Percentiles rank a stretch among this genome's conserved stretches.
Conservation (phyloP, 2,329 filamentous ascomycete genomes). For the Xylariomycetidae sp. region DNA sequence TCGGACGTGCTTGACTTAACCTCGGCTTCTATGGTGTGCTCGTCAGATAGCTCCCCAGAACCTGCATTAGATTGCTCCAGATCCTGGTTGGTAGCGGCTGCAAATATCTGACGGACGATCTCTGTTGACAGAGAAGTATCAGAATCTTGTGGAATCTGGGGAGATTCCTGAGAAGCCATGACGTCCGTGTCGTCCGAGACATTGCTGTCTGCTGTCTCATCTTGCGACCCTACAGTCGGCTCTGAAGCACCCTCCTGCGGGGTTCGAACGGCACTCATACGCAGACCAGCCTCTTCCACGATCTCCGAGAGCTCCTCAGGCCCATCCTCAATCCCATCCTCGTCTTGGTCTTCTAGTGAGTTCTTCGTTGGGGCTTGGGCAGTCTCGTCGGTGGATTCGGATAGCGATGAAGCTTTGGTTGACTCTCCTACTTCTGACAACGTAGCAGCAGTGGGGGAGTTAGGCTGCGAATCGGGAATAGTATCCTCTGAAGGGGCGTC, state of each 20-base stretch:
- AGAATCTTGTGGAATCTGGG: conserved; percentile 20
- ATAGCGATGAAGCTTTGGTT: conserved; percentile 60
- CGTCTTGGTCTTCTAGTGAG: conserved; percentile 15
- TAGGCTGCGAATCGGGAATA: conserved; percentile 52
- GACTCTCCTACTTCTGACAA: conserved; percentile 54
- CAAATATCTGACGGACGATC: too few species aligned
- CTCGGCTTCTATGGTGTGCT: conserved; percentile 11
- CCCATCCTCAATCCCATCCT: conserved; percentile 6
- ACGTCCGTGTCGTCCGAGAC: conserved; percentile 14
- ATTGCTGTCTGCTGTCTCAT: conserved; percentile 12
- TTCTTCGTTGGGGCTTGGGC: conserved; percentile 35
- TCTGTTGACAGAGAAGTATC: too few species aligned
- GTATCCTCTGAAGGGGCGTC: conserved; percentile 45
- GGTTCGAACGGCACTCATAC: conserved; percentile 4
- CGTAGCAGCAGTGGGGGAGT: conserved; percentile 46
- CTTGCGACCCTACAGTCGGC: conserved; percentile 7
- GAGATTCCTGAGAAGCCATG: conserved; percentile 16
- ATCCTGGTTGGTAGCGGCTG: too few species aligned
- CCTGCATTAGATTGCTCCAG: conserved; percentile 8
- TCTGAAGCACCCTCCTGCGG: conserved; percentile 6
- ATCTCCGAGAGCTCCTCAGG: conserved; percentile 6
- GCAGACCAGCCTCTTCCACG: conserved; percentile 6
- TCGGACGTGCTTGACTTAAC: conserved; percentile 13
- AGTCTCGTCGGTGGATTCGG: conserved; percentile 59
- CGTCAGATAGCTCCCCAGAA: too few species aligned